Percentiles rank a stretch among this genome's conserved stretches.
Conservation (phyloP, 495 filamentous ascomycete species). For the Lepidopterella palustris region DNA sequence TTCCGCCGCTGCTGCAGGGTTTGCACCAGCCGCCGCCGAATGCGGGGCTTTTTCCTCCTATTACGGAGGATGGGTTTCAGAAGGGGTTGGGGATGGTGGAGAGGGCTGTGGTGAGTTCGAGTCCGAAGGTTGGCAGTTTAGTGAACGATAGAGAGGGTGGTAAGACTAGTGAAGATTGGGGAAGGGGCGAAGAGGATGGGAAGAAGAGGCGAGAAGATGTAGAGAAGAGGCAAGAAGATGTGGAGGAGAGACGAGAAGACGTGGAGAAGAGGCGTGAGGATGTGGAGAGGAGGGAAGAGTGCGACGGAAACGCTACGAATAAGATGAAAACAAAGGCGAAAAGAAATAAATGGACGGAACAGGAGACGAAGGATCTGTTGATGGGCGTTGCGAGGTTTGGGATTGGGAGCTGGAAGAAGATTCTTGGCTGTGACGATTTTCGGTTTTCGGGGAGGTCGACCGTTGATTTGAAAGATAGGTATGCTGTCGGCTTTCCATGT, state of each 20-base stretch:
- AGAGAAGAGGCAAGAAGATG: not conserved
- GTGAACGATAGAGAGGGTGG: not conserved
- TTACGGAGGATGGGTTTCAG: conserved; percentile 23
- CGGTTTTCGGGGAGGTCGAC: conserved; percentile 68
- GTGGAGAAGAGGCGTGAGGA: not conserved
- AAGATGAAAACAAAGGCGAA: no score
- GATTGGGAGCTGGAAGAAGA: conserved; percentile 81
- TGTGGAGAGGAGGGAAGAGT: not conserved
- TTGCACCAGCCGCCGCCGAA: conserved; percentile 38
- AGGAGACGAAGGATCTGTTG: conserved; percentile 72
- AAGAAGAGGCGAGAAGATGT: not conserved
- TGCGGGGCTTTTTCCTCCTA: conserved; percentile 34
- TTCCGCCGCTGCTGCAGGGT: conserved; percentile 35
- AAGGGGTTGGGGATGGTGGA: conserved; percentile 12
- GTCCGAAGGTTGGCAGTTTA: not conserved
- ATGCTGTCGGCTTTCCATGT: conserved; percentile 30
- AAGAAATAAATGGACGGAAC: conserved; percentile 63
- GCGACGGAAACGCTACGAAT: conserved; percentile 11
- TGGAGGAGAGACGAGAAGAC: not conserved
- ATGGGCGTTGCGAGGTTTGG: conserved; percentile 74
- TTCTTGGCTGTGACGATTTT: conserved; percentile 67
- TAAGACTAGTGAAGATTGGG: no score
- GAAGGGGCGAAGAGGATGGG: not conserved
- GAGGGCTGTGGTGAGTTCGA: not conserved
- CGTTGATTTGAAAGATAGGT: conserved; percentile 77